Conservation (phyloP, 148 eudicot genomes). For the Linanthus parryae region DNA sequence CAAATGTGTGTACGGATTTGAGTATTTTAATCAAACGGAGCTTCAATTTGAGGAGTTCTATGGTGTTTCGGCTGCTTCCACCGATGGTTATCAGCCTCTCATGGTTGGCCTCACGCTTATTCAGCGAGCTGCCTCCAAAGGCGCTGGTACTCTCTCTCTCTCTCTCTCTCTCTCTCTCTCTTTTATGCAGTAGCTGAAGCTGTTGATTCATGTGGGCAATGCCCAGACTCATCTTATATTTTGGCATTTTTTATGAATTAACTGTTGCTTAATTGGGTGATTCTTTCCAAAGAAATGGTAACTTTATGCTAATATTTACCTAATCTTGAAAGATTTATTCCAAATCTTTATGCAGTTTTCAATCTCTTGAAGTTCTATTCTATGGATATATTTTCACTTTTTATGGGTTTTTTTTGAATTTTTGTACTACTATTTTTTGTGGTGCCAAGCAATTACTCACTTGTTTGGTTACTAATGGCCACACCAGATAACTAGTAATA, state of each 20-base stretch:
- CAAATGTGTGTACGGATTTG: slow-evolving; percentile 23
- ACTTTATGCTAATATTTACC: neutral
- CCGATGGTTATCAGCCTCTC: slow-evolving; percentile 26
- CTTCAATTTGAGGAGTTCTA: slow-evolving; percentile 28
- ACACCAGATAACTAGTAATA: too few relatives aligned
- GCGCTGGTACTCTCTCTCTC: slow-evolving; percentile 61
- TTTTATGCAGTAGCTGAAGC: too few relatives aligned
- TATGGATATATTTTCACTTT: too few relatives aligned
- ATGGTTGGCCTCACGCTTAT: slow-evolving; percentile 78
- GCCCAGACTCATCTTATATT: too few relatives aligned
- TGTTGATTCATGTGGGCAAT: too few relatives aligned
- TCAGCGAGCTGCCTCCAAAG: slow-evolving; percentile 75
- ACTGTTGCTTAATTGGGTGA: neutral
- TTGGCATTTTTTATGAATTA: neutral
- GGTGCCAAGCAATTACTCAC: too few relatives aligned
- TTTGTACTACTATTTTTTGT: too few relatives aligned
- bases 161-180: slow-evolving; percentile 3
- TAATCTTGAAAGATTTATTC: neutral
- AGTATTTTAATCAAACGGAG: slow-evolving; percentile 22
- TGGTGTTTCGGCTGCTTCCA: slow-evolving; percentile 35
- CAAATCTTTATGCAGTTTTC: neutral
- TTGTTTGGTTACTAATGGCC: too few relatives aligned
- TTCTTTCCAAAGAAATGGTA: neutral
- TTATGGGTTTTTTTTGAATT: too few relatives aligned
- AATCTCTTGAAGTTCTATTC: too few relatives aligned